Base-by-base conservation (phyloP, 306 rosid genomes). In the Pyrus betulifolia region DNA sequence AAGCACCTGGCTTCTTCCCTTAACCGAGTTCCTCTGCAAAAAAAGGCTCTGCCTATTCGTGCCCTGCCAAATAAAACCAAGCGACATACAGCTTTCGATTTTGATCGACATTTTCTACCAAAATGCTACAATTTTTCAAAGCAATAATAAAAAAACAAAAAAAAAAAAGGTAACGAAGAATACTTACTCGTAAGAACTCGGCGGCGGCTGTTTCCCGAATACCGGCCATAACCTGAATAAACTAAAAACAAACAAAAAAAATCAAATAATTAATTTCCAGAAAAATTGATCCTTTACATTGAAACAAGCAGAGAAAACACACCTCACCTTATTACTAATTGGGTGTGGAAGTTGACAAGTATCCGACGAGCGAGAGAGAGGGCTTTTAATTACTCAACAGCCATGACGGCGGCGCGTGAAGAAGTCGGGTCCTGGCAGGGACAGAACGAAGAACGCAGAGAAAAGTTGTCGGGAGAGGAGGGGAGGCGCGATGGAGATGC, bases 171-270 rank as follows among this genome's bases (percentile, higher is more conserved):
- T 35, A 52, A 27, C 42, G 25, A 54, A 21, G 12, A 38, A 78
- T 5, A 35, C 76, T 66, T 82, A 92, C 97, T 76, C 80, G 82
- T 73, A 89, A 65, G 74, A 88, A 83, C 68, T 87, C 91, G 5
- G 93, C 82, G 4, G 87, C 90, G 17, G 65, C 85, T 28, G 85
- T 71, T 67, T 89, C 89, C 66, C 82, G 67, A 22, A 74, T 78
- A 76, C 85, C 81, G 18, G 96, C 90, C 89, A 83, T 83, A 62
- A 14, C 76, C 27, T 67, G 17, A 45, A 61, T 46, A 28, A 80
- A 15, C 46, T 3, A 25, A 28, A 23, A 11, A 1, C 13, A 60
- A 25, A 62, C 35, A 25, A 31, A 31, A 31, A 31, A 31, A 31
- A 31, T 4, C 0, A 62, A 30, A 74, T 18, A 21, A 1, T 19